Evolutionary conservation across 108 stramenopile genomes (phyloP), one percentile per base, ranked within the genome.

Genomic region (Mayamaea pseudoterrestris): DNA sequence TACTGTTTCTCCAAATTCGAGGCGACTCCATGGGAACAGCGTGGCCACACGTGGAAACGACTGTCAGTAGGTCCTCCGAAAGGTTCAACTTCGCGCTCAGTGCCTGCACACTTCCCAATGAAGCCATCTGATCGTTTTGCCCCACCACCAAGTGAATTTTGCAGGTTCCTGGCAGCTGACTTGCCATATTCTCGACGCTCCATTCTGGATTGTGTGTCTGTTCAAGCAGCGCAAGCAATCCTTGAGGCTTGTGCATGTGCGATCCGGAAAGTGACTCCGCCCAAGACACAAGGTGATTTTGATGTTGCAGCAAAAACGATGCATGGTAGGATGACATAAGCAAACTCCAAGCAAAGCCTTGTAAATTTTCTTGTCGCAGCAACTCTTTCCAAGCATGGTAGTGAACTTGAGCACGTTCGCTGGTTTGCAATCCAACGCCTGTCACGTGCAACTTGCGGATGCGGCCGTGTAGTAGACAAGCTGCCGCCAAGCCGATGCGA

Each of bases 261-360:
- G 12, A 34, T 11, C 12, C 8, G 9, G n/a, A 22, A 22, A 26
- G 16, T 25, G n/a, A 25, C 2, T 71, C 65, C 5, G 68, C 62
- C 73, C 73, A 75, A 7, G 32, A 22, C 13, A 46, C 42, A 5
- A 76, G 20, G 30, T 63, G 48, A 22, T 27, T 36, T 41, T 26
- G 54, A 29, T 24, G 61, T 61, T n/a, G 31, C 24, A 18, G 46
- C 18, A 80, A 57, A 58, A 72, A 80, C 13, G 35, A 27, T 13
- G 69, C 47, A 5, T 74, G 76, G 39, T 80, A 76, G 0, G 74
- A 76, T 14, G 74, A 44, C 29, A 71, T 32, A 13, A 80, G 53
- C 4, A 65, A 50, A 9, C 69, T 68, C 79, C 79, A 76, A 4
- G 68, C 79, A 62, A 80, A 80, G 23, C 66, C 50, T 40, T 63